These are phyloP conservation scores for Brassica hybrid DNA, from an alignment of 441 rosid species.

Conservation along the genomic window DNA sequence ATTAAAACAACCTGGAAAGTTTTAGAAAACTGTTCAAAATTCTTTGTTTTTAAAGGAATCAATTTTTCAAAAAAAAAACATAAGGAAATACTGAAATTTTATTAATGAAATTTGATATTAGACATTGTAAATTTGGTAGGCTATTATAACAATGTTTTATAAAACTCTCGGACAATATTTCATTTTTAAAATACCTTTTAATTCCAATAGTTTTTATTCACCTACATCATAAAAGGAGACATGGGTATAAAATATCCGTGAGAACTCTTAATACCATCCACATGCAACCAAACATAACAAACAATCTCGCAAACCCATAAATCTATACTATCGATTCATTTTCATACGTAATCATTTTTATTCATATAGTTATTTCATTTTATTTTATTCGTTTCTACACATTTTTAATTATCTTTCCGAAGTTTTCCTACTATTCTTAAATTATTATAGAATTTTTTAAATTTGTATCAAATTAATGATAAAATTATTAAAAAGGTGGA, in stretches of 20 bases:
- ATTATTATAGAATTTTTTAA: neutral
- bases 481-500: neutral
- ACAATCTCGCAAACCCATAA: neutral
- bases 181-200: neutral
- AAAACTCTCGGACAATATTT: neutral
- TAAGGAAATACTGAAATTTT: neutral
- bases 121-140: neutral
- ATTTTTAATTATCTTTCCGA: too few relatives aligned
- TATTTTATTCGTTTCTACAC: neutral
- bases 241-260: too few relatives aligned
- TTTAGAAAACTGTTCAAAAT: too few relatives aligned
- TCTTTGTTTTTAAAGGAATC: neutral
- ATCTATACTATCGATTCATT: neutral
- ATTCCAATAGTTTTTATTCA: too few relatives aligned
- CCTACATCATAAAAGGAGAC: too few relatives aligned
- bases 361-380: neutral
- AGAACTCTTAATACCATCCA: neutral
- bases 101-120: neutral
- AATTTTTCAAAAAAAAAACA: too few relatives aligned
- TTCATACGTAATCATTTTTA: neutral
- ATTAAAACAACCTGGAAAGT: too few relatives aligned
- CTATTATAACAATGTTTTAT: neutral
- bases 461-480: neutral
- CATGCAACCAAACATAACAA: neutral
- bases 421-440: neutral